Evolutionary conservation across 2,329 filamentous ascomycete species (phyloP), one percentile per base, ranked within the genome.

Genomic region (Coleophoma cylindrospora): DNA sequence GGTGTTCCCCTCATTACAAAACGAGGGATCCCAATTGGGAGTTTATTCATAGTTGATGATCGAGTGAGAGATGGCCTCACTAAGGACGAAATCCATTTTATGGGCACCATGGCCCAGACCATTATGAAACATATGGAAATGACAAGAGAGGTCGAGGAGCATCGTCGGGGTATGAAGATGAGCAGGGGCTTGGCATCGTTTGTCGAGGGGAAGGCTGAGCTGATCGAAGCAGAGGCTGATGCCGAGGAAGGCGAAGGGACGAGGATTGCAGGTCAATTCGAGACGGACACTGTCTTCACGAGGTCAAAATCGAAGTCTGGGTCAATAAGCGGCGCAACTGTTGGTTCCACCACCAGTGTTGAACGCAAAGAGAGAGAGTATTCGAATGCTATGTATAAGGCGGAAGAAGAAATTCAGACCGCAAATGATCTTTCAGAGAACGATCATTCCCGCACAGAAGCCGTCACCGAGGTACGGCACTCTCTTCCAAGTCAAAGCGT

Each of bases 41-140:
- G 76, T 22, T 78, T 83, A 47, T 79, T 79, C 50, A 73, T 86
- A 4, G 68, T 84, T 3, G 82, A 86, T 55, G 75, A 77, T 32
- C 68, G 69, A 13, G 73, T 77, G 0, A 75, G 79, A 14, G 54
- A 74, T 46, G 79, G 76, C 0, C 58, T 87, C 7, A 68, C 68
- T 5, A 55, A 67, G 0, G 71, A 72, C 8, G 74, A 81, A 40
- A 59, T 77, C 2, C 69, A 72, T 17, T 83, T 82, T 46, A 70
- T 87, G 65, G 76, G 78, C 40, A 79, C 78, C 17, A 72, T 86
- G 65, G 70, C 77, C 0, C 67, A 67, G 19, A 76, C 80, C 1
- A 71, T 83, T 4, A 81, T 84, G 68, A 74, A 79, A 36, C 83
- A 86, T 52, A 61, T 87, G 22, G 81, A 83, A 65, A 79, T 74